A percentile compares a stretch with the other conserved stretches of the same genome.
phyloP scores from a whole-genome alignment of 2,329 filamentous ascomycete species.

The Alternaria brassicicola region DNA sequence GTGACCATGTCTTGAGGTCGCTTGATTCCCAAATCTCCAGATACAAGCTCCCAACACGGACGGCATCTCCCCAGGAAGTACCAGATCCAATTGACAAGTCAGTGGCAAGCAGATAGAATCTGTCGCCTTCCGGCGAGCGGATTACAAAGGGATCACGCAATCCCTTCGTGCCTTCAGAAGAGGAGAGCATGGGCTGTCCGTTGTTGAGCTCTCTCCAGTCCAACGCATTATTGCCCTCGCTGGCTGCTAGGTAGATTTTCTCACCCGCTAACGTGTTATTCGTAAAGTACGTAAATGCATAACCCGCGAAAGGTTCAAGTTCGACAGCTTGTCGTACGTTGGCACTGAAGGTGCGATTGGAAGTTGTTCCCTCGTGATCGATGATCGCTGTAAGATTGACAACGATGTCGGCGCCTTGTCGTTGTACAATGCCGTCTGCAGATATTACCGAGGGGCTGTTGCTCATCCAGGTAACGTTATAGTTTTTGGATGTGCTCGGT shows the following conservation, averaged over 20 bases:
- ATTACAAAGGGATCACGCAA: slow-evolving; percentile 62
- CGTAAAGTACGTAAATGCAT: slow-evolving; percentile 61
- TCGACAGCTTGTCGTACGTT: slow-evolving; percentile 44
- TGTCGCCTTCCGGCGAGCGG: slow-evolving; percentile 58
- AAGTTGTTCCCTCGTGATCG: slow-evolving; percentile 18
- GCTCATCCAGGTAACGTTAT: slow-evolving; percentile 48
- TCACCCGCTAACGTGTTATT: slow-evolving; percentile 54
- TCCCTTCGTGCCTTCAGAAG: slow-evolving; percentile 56
- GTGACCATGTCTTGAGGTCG: slow-evolving; percentile 59
- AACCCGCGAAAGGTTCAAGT: slow-evolving; percentile 51
- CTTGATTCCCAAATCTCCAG: slow-evolving; percentile 61
- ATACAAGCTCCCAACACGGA: slow-evolving; percentile 57
- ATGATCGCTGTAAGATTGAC: slow-evolving; percentile 50
- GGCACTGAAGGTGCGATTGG: slow-evolving; percentile 43
- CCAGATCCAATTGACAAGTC: slow-evolving; percentile 62
- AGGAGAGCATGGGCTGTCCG: slow-evolving; percentile 55
- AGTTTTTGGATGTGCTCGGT: slow-evolving; percentile 38
- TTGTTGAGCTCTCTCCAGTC: slow-evolving; percentile 59
- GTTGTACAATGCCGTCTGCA: slow-evolving; percentile 46
- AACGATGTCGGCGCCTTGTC: slow-evolving; percentile 33
- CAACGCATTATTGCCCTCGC: slow-evolving; percentile 60
- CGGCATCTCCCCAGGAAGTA: slow-evolving; percentile 58
- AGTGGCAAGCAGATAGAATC: slow-evolving; percentile 60
- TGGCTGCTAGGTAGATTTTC: slow-evolving; percentile 61
- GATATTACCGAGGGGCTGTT: slow-evolving; percentile 45